Conservation (phyloP, 2,329 filamentous ascomycete species). For the Aspergillus candidus region DNA sequence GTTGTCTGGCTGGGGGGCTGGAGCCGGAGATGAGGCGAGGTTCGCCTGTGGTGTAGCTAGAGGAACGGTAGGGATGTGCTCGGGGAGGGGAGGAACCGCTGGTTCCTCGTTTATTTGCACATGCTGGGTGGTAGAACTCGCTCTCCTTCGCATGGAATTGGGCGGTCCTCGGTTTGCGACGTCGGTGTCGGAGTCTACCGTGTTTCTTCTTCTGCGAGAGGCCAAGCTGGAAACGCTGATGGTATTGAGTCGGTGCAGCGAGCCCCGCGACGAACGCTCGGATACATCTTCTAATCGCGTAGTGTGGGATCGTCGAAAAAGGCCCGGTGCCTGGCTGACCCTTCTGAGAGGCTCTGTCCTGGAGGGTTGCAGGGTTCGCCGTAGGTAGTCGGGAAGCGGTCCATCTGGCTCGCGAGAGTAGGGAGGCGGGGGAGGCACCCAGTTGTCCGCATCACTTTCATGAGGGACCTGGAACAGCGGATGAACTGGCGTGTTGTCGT, state of each 20-base stretch:
- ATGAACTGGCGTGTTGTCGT: constrained; percentile 19
- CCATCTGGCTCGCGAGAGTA: constrained; percentile 46
- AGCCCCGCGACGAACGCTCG: constrained; percentile 18
- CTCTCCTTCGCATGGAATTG: constrained; percentile 9
- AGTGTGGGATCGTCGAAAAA: constrained; percentile 20
- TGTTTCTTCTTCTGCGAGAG: constrained; percentile 14
- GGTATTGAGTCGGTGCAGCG: constrained; percentile 24
- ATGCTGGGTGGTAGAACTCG: constrained; percentile 4
- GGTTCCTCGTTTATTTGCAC: constrained; percentile 2
- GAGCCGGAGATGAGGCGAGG: too few species aligned
- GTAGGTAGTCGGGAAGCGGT: constrained; percentile 35
- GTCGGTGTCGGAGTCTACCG: constrained; percentile 13
- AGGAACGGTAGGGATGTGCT: not conserved
- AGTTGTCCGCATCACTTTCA: constrained; percentile 82
- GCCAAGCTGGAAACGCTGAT: constrained; percentile 17
- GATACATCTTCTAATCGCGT: constrained; percentile 20
- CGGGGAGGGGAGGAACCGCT: not conserved
- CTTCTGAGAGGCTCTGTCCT: constrained; percentile 14
- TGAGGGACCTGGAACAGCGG: constrained; percentile 59
- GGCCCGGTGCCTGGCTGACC: constrained; percentile 7
- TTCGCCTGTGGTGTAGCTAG: too few species aligned
- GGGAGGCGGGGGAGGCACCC: constrained; percentile 78
- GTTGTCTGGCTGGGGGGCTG: too few species aligned
- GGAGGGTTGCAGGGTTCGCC: constrained; percentile 28
- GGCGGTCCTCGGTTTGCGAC: constrained; percentile 10